Conservation (phyloP, 1,139 yeast genomes). For the Hyphopichia burtonii region DNA sequence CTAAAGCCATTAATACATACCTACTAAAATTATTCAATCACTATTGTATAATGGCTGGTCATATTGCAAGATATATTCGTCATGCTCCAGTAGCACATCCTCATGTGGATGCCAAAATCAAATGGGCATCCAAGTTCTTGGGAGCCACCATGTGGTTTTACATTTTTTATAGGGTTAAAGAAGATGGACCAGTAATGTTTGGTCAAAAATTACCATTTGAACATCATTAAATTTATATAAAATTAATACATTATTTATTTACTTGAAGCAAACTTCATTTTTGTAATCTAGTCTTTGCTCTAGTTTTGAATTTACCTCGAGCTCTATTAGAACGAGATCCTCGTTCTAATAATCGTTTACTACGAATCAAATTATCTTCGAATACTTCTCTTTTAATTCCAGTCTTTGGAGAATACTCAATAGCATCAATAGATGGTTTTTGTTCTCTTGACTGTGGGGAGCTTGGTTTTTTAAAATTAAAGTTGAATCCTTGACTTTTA, state of each 20-base stretch:
- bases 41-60: conserved; percentile 35
- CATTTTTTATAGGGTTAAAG: conserved; percentile 74
- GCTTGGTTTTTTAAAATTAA: conserved; percentile 26
- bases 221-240: conserved; percentile 22
- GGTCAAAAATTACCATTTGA: conserved; percentile 47
- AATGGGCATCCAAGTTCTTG: conserved; percentile 59
- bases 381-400: conserved; percentile 10
- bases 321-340: background rate
- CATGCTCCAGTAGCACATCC: conserved; percentile 56
- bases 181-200: conserved; percentile 63
- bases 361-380: no score
- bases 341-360: no score
- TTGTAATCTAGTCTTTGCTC: no score
- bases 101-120: conserved; percentile 38
- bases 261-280: conserved; percentile 3
- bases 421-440: no score
- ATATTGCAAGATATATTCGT: conserved; percentile 46
- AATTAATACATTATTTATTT: background rate
- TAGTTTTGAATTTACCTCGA: background rate
- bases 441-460: no score
- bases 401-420: conserved; percentile 13
- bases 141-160: conserved; percentile 91
- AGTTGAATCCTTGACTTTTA: conserved; percentile 35
- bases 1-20: background rate
- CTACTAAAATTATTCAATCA: background rate